phyloP scores from a whole-genome alignment of 768 basidiomycete species.

The Epithele typhae region DNA sequence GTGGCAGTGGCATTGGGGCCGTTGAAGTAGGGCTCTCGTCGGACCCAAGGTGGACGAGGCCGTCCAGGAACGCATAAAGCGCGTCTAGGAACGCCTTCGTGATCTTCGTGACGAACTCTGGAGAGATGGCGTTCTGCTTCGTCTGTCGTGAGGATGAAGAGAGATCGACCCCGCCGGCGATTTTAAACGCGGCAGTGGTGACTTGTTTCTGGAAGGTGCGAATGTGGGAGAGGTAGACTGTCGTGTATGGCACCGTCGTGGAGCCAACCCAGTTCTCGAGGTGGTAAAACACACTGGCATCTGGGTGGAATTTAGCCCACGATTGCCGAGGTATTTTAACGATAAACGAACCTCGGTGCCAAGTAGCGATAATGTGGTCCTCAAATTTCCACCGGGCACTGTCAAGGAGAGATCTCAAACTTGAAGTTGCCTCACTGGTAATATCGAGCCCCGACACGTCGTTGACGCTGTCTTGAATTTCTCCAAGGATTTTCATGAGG shows the following conservation, averaged over 20 bases:
- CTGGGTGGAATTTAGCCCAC: slow-evolving; percentile 47
- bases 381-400: slow-evolving; percentile 85
- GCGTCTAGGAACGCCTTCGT: slow-evolving; percentile 83
- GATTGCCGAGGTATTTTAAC: neutral
- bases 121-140: slow-evolving; percentile 59
- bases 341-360: slow-evolving; percentile 82
- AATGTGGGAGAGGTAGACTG: slow-evolving; percentile 71
- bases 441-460: slow-evolving; percentile 82
- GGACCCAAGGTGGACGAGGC: slow-evolving; percentile 74
- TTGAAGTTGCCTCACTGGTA: slow-evolving; percentile 63
- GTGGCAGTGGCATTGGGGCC: slow-evolving; percentile 33
- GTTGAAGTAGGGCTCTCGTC: slow-evolving; percentile 54
- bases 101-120: slow-evolving; percentile 67
- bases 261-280: slow-evolving; percentile 84
- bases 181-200: slow-evolving; percentile 69
- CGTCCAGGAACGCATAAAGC: slow-evolving; percentile 82
- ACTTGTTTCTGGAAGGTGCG: slow-evolving; percentile 79
- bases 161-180: slow-evolving; percentile 73
- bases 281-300: slow-evolving; percentile 76
- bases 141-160: slow-evolving; percentile 43
- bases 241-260: slow-evolving; percentile 57
- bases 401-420: slow-evolving; percentile 71
- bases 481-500: slow-evolving; percentile 73
- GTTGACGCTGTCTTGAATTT: slow-evolving; percentile 81
- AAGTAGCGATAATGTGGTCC: slow-evolving; percentile 70